Base-by-base conservation (phyloP, 257 asterid species). In the Sherardia arvensis region DNA sequence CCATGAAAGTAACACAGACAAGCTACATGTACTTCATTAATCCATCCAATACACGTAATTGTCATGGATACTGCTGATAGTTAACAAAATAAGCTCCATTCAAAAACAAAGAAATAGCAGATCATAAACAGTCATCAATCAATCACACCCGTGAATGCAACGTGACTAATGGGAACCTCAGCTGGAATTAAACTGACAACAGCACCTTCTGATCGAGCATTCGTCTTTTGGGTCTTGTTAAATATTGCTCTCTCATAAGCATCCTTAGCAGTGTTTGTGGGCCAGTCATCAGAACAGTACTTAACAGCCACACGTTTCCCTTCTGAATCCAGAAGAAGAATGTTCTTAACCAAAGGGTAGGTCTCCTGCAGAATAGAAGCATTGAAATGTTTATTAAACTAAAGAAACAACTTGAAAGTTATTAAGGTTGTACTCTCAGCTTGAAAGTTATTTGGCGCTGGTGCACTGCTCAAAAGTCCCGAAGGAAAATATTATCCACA, bases 261-360 rank as follows among this genome's bases (percentile, higher is more conserved):
- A 38, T 84, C 67, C 76, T 83, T 93, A 15, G 99, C 84, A 57
- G 66, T 56, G 74, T 90, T 85, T 6, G 94, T 87, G 4, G 90
- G 95, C 96, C 97, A 93, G 18, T 93, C 99, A 72, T 90, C 97
- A 3, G 85, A 72, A 64, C 83, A 93, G 60, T 93, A 93, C 84
- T 87, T 90, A 61, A 90, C 96, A 1, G 95, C 97, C n/a, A 90
- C 94, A 11, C 97, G 94, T 45, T 85, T 93, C 20, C 97, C 99
- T 60, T 93, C 99, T 2, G 96, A 87, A 79, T 93, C 99, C 82
- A 90, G 72, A 59, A 93, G 59, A 67, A 93, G 89, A 59, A 93
- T 93, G 86, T 87, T 93, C 82, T 90, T 87, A 71, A 93, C 61
- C 59, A 81, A 81, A 10, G 99, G 96, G 71, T 88, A 87, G 65